Conservation (phyloP, 352 stramenopile species). For the Globisporangium nunn region DNA sequence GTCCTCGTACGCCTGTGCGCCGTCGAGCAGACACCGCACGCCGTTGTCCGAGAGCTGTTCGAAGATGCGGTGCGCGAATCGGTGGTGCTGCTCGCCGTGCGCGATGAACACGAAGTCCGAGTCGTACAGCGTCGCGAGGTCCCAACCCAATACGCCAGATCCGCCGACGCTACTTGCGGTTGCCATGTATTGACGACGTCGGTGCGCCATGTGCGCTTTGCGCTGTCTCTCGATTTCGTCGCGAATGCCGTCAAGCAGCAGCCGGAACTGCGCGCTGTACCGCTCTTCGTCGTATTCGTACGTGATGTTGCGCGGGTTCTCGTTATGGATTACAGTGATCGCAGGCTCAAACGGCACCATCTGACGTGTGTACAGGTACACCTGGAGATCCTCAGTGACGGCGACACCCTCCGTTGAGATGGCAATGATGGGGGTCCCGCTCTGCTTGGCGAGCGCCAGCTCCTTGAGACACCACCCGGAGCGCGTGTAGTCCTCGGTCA, state of each 20-base stretch:
- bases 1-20: slow-evolving; percentile 31
- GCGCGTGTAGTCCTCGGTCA: slow-evolving; percentile 63
- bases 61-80: slow-evolving; percentile 23
- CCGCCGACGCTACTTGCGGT: slow-evolving; percentile 9
- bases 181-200: background rate
- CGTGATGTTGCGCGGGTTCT: slow-evolving; percentile 46
- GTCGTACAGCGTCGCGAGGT: slow-evolving; percentile 18
- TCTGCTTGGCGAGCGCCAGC: slow-evolving; percentile 64
- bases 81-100: slow-evolving; percentile 58
- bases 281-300: slow-evolving; percentile 63
- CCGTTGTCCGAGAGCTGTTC: slow-evolving; percentile 46
- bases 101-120: slow-evolving; percentile 58
- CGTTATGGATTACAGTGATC: slow-evolving; percentile 49
- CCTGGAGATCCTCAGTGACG: slow-evolving; percentile 70
- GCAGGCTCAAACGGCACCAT: slow-evolving; percentile 75
- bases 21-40: slow-evolving; percentile 49
- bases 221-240: slow-evolving; percentile 81
- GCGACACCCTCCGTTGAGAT: slow-evolving; percentile 48
- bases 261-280: slow-evolving; percentile 66
- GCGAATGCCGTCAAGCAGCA: slow-evolving; percentile 70
- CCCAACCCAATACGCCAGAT: slow-evolving; percentile 30
- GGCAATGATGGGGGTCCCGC: slow-evolving; percentile 58
- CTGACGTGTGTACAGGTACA: slow-evolving; percentile 81
- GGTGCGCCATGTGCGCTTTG: slow-evolving; percentile 18
- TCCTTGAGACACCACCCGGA: slow-evolving; percentile 26